Evolutionary conservation across 2,329 filamentous ascomycete species (phyloP), one percentile per base, ranked within the genome.

Genomic region (Clonostachys sp.): DNA sequence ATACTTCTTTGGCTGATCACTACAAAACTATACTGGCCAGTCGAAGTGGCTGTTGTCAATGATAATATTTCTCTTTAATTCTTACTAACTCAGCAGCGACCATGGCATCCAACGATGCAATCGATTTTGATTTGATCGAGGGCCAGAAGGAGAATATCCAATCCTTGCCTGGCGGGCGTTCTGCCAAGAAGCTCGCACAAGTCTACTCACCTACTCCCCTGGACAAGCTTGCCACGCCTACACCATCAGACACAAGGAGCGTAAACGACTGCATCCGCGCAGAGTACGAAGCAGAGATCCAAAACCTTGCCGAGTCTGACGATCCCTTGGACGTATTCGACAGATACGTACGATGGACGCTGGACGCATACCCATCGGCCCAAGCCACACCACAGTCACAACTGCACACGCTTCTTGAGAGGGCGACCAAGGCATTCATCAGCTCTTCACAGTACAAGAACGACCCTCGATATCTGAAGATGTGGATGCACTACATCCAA

Each of bases 141-240:
- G 83, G 81, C 42, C 91, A 96, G 59, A 99, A 99, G 71, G 94
- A 99, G 72, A 99, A 99, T 68, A 96, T 99, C 48, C 91, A 96
- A 67, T 85, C 91, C 18, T 78, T 99, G 12, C 91, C 92, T 14
- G 87, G 89, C 52, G 94, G 80, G 18, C 75, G 94, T 54, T 97
- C 92, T 39, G 94, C 92, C 42, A 89, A 85, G 71, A 91, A 94
- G 46, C 84, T 99, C 45, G 91, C 86, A 33, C 81, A 91, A 47
- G 81, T 90, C 34, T 91, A 90, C 77, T 86, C 91, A 51, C 76
- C 88, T 47, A 76, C 80, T 39, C 74, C 78, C 39, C 68, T 80
- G 34, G 75, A 82, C 47, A 79, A 77, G 58, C 68, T 80, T 41
- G 66, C 76, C 17, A 78, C 81, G 8, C 81, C 85, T 7, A 86